Evolutionary conservation across 805 yeast species (phyloP), one percentile per base, ranked within the genome.

Genomic region (Kuraishia piskuri): DNA sequence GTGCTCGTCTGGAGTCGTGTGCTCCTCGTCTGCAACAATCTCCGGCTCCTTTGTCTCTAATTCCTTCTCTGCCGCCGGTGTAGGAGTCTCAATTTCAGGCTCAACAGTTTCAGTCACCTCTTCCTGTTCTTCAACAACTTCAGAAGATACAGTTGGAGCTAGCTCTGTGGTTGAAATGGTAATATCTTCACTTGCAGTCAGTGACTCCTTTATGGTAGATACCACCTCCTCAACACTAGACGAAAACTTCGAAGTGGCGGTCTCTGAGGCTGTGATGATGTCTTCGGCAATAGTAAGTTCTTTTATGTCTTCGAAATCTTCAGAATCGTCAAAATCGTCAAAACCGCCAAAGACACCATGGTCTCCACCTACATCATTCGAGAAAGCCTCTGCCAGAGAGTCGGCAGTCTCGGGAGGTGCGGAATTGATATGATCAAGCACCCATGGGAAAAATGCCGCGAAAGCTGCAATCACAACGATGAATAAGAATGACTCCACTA

Each of bases 401-500:
- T 31, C 40, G 3, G 14, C 4, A 5, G 40, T 31, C n/a, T 12
- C 14, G 17, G 40, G 40, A 8, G 40, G 40, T 31, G 49, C 25
- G 19, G 6, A 25, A 8, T 47, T 47, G 21, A 47, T 4, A 25
- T 22, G 21, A 2, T 7, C 49, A 9, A 22, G 4, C 8, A 40
- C 12, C 52, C 52, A 50, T 17, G 44, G 52, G 20, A 24, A 25
- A 9, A 22, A 22, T 6, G 44, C n/a, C 9, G 52, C 48, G 9
- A 50, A 7, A 6, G 44, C 22, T 14, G n/a, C 48, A 17, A 47
- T n/a, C 17, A 36, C 24, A 10, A 48, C 40, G 19, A 19, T 21
- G 24, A 19, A 19, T 17, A 36, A 52, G 36, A 57, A 31, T 37
- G 44, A 54, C 4, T 53, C 68, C 44, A 64, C 58, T 3, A 67